Base-by-base conservation (phyloP, 1,284 basidiomycete genomes). In the Cutaneotrichosporon sp. region DNA sequence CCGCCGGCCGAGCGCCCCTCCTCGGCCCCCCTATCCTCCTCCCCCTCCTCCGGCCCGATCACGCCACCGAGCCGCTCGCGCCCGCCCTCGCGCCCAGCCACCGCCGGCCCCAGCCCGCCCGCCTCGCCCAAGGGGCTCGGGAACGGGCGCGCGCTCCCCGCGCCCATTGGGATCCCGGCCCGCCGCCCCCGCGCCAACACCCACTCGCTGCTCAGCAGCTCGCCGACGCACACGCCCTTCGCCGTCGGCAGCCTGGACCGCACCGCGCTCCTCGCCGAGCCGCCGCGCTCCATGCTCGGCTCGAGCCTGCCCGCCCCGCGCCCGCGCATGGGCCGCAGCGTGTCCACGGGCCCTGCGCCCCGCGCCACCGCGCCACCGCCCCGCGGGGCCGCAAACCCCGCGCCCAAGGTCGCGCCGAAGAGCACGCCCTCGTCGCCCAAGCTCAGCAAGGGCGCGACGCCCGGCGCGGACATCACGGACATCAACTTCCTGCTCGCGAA, bases 81-180 rank as follows among this genome's bases (percentile, higher is more conserved):
- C 29, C 31, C 50, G 24, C 18, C 31, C 14, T 18, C 25, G 1
- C 47, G 27, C 31, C 16, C 27, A 4, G 5, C 50, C 8, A 51
- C 29, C n/a, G 50, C 34, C 5, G 47, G 14, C 6, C 47, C 47
- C 27, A 18, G 14, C 14, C 47, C 25, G 27, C 47, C 27, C 18
- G 47, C 25, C 1, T 50, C 47, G 4, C 47, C 47, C 27, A 50
- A 50, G 27, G 13, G 13, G 4, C 13, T 4, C 13, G 24, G 20
- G 3, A 18, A n/a, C 29, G 49, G 13, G 14, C 34, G 16, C 4
- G 7, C 51, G 4, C 9, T 62, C 10, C 56, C 60, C 0, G 60
- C 60, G 1, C 60, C 60, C 3, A 54, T 58, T 7, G 60, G 52
- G 18, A 55, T 62, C 46, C 60, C 60, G 1, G 60, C 56, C 20